phyloP scores from a whole-genome alignment of 306 rosid genomes.

The Luffa acutangula region DNA sequence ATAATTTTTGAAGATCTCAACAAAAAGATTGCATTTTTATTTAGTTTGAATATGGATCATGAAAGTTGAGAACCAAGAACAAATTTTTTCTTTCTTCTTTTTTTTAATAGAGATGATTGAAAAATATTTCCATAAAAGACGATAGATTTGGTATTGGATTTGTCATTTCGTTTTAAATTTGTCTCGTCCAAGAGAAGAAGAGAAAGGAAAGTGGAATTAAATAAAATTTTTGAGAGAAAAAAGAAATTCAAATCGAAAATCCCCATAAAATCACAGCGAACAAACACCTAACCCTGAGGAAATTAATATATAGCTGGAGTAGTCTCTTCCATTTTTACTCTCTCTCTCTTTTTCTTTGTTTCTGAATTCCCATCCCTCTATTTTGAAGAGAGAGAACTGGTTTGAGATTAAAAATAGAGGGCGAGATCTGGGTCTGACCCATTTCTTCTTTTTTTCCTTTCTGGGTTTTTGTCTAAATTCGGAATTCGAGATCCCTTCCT shows the following conservation, averaged over 20 bases:
- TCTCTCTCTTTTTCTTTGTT: not conserved
- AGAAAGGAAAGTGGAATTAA: not conserved
- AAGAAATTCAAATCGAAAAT: not conserved
- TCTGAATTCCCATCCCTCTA: conserved; percentile 10
- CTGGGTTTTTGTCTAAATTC: conserved; percentile 17
- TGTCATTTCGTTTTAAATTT: not conserved
- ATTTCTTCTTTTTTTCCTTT: not conserved
- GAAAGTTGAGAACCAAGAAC: not conserved
- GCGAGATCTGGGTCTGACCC: conserved; percentile 35
- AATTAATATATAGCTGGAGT: not conserved
- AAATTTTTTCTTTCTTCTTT: not conserved
- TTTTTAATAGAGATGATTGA: not conserved
- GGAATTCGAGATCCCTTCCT: conserved; percentile 35
- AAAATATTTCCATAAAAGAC: not conserved
- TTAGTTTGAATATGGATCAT: not conserved
- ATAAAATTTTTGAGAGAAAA: not conserved
- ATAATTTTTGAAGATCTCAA: not conserved
- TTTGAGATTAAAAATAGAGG: not conserved
- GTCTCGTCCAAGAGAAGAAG: not conserved
- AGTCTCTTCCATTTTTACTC: not conserved
- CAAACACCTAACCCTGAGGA: not conserved
- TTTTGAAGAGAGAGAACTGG: conserved; percentile 8
- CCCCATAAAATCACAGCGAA: not conserved
- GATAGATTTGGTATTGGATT: not conserved
- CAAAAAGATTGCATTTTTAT: not conserved